Evolutionary conservation across 352 stramenopile genomes (phyloP).

Genomic region (Pythium sp.): DNA sequence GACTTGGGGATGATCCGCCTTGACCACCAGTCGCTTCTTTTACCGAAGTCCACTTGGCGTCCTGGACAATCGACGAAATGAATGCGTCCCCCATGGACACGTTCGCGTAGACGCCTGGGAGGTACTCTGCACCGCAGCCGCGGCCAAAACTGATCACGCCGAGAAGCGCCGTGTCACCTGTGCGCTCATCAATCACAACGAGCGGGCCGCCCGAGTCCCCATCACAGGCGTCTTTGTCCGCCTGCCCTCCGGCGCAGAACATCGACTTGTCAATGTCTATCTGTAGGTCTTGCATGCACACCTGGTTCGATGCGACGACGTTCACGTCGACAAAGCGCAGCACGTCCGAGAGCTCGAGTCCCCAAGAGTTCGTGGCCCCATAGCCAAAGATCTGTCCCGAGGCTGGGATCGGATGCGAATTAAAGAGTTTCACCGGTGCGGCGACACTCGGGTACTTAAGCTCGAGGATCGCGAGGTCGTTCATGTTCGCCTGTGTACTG

Average conservation of each 20-base stretch:
- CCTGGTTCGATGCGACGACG: constrained; percentile 12
- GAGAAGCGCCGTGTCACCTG: constrained; percentile 12
- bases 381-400: constrained; percentile 17
- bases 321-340: constrained; percentile 17
- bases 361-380: constrained; percentile 8
- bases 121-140: constrained; percentile 11
- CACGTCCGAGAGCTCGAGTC: constrained; percentile 15
- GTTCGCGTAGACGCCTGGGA: constrained; percentile 21
- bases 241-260: constrained; percentile 23
- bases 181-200: constrained; percentile 13
- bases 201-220: constrained; percentile 25
- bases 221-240: constrained; percentile 21
- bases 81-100: constrained; percentile 21
- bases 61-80: constrained; percentile 15
- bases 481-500: constrained; percentile 3
- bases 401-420: constrained; percentile 13
- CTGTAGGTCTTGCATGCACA: constrained; percentile 14
- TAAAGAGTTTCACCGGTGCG: constrained; percentile 20
- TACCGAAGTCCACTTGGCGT: not conserved
- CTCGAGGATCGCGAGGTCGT: constrained; percentile 25
- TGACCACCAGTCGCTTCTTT: not conserved
- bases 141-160: constrained; percentile 21
- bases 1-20: not conserved
- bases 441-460: constrained; percentile 21
- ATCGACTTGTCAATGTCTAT: constrained; percentile 17